Evolutionary conservation across 2,329 filamentous ascomycete species (phyloP), one percentile per base, ranked within the genome.

Genomic region (Alternaria ventricosa): DNA sequence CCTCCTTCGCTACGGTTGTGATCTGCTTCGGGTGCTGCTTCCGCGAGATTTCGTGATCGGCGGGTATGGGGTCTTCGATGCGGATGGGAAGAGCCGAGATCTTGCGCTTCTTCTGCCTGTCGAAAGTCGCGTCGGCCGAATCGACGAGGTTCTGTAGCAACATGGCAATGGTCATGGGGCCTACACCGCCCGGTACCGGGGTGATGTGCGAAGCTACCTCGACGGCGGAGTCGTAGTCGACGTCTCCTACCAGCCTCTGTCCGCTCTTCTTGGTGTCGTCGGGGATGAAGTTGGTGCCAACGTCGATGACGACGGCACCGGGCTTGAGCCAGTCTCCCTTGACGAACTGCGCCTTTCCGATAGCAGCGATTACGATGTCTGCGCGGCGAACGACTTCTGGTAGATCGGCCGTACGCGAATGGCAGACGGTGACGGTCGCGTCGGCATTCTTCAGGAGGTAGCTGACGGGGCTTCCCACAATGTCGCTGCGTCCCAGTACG

Each of bases 101-200:
- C 71, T 88, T 89, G 63, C 96, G 88, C 66, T 90, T 85, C 82
- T 93, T 96, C 79, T 96, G 91, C 65, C 88, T 88, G 68, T 96
- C 92, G 68, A 96, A 96, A 76, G 93, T 94, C 61, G 87, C 84
- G 53, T 90, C 91, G 36, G 96, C 91, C 33, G 95, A 90, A 71
- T 95, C 91, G 59, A 98, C 91, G 9, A 98, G 94, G 77, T 99
- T 99, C 81, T 97, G 92, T 73, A 99, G 84, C 51, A 99, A 86
- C 96, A 99, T 99, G 64, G 96, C 96, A 67, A 99, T 94, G 4
- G 96, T 99, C 96, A 99, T 99, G 55, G 96, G 96, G 0, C 96
- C 96, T 63, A 99, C 96, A 80, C 96, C 96, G 61, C 96, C 96
- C 2, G 96, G 96, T 3, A 99, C 96, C 1, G 96, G 96, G 3